Base-by-base conservation (phyloP, 208 protist species). In the Wallacemonas sp. region DNA sequence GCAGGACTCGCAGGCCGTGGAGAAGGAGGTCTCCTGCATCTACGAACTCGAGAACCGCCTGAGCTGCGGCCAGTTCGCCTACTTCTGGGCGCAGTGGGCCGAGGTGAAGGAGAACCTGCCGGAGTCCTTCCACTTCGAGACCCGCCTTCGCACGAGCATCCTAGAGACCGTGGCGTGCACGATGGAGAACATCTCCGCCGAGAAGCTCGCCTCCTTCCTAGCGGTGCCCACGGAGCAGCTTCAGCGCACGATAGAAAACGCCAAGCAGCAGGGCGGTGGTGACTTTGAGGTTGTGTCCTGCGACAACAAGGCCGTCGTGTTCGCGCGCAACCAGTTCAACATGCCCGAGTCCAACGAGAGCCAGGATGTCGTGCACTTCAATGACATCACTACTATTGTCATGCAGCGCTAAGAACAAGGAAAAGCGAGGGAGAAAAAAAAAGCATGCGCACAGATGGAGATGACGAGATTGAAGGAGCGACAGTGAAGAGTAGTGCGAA, bases 1-100 rank as follows among this genome's bases (percentile, higher is more conserved):
- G 64, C 90, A 95, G 78, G 85, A 92, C 63, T 79, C 82, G 10
- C 31, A 76, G 26, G 83, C 72, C 59, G 82, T 93, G 41, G 82
- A 90, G 73, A 87, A 91, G 75, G 87, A 93, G 65, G 64, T 95
- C 1, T 77, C 76, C 59, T 78, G 77, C 65, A 91, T 95, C 59
- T 95, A 95, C 69, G 90, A 89, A 46, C 77, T 92, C n/a, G 90
- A 95, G 76, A 95, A 95, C 67, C 81, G 90, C 20, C 81, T 95
- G 57, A 90, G 80, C 74, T 89, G 87, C 55, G 86, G 90, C 23
- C 61, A 82, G 54, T 95, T 95, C 57, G 73, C 77, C 4, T 71
- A 77, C 67, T 95, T 95, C 68, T 95, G 90, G 87, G 52, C 74
- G 28, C 80, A 86, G 72, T 95, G 90, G 87, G 68, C 38, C 32